Evolutionary conservation across 139 green algal genomes (phyloP), one percentile per base, ranked within the genome.

Genomic region (Pleodorina starrii): DNA sequence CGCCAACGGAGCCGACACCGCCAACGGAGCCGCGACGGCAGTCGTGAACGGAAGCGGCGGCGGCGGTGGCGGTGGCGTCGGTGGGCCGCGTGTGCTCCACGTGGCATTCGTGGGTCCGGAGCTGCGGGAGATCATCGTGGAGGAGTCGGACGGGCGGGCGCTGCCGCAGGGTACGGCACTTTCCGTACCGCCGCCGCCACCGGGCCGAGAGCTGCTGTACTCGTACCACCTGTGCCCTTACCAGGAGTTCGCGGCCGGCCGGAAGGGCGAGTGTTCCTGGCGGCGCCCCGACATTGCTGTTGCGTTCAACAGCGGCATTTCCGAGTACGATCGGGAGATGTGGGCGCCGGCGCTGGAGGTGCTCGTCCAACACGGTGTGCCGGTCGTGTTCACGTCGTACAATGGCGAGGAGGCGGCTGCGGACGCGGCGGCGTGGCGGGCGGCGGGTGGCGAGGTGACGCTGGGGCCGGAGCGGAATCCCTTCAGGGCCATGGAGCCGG

Each of bases 351-450:
- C 85, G n/a, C 74, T 90, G n/a, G 16, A 76, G 54, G 40, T 77
- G 72, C 74, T 90, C 5, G 43, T 54, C 23, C n/a, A 27, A 50
- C 50, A 66, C 32, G 51, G 40, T 14, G 72, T 76, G 54, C 85
- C 85, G 5, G 73, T 82, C 1, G 85, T 90, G 72, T 90, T 90
- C 42, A 90, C 85, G 11, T 74, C 72, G 32, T 90, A 90, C 85
- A 84, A 90, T n/a, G 85, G 5, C 17, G 32, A 84, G 54, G 84
- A 89, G 84, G 84, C 84, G 51, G 72, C 68, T n/a, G 73, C 44
- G 29, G 85, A 90, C 29, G 73, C 57, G 17, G 85, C 73, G 40
- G 85, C 43, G 23, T 84, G 71, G 72, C 40, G 38, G 51, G 85
- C 85, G 25, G 72, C 72, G 40, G 85, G 85, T 27, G 85, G 85